Conservation (phyloP, 805 yeast genomes). For the Wickerhamomyces bovis region DNA sequence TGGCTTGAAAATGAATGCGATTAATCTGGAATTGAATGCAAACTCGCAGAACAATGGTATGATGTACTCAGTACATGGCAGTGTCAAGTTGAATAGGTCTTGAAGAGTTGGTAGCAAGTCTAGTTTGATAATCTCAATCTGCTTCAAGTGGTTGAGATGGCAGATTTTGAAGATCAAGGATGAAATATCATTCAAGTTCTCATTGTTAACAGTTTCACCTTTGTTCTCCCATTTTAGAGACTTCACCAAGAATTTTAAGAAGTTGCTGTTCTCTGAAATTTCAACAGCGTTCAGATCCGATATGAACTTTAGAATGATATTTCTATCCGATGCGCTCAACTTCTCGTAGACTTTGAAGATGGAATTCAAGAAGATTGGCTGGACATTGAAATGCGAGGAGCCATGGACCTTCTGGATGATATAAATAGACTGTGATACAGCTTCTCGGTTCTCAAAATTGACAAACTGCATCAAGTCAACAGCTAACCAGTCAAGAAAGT, state of each 20-base stretch:
- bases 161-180: conserved; percentile 42
- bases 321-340: conserved; percentile 29
- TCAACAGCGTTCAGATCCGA: conserved; percentile 17
- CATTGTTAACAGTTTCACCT: conserved; percentile 20
- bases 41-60: conserved; percentile 44
- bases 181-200: conserved; percentile 34
- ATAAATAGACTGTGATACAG: conserved; percentile 29
- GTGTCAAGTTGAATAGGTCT: conserved; percentile 29
- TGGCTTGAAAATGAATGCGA: conserved; percentile 17
- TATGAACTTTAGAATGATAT: conserved; percentile 31
- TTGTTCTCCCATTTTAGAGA: conserved; percentile 5
- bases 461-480: conserved; percentile 28
- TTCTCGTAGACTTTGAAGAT: conserved; percentile 34
- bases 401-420: conserved; percentile 27
- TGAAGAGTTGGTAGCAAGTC: conserved; percentile 37
- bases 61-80: conserved; percentile 41
- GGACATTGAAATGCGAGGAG: conserved; percentile 34
- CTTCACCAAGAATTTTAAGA: conserved; percentile 36
- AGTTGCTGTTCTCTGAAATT: conserved; percentile 17
- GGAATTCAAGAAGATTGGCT: conserved; percentile 39
- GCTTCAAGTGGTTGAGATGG: conserved; percentile 36
- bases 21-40: conserved; percentile 31
- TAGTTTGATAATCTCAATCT: conserved; percentile 32
- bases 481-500: conserved; percentile 32
- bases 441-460: conserved; percentile 4